phyloP scores from a whole-genome alignment of 2,329 filamentous ascomycete genomes.

The Plectosphaerella cucumerina region DNA sequence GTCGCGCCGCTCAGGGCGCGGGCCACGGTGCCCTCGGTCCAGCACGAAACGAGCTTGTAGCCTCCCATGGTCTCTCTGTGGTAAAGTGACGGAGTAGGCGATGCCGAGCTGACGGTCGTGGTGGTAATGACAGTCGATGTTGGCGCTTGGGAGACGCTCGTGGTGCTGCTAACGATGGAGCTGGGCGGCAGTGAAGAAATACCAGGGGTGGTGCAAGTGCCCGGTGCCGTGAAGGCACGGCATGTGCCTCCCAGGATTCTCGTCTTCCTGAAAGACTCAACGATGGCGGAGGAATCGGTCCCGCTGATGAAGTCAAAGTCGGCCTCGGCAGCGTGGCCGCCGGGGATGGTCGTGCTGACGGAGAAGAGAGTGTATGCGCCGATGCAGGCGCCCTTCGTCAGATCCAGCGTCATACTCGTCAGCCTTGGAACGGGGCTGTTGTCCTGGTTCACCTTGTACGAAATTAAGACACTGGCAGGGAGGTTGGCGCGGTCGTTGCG shows the following conservation, averaged over 20 bases:
- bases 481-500: conserved; percentile 41
- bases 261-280: conserved; percentile 46
- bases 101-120: conserved; percentile 21
- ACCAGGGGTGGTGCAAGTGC: conserved; percentile 15
- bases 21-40: conserved; percentile 37
- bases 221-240: conserved; percentile 30
- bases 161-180: conserved; percentile 7
- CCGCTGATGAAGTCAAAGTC: conserved; percentile 41
- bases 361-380: conserved; percentile 46
- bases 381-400: conserved; percentile 38
- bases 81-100: conserved; percentile 23
- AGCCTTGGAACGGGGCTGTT: conserved; percentile 38
- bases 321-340: conserved; percentile 38
- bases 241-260: conserved; percentile 41
- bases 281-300: conserved; percentile 23
- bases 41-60: conserved; percentile 43
- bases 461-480: conserved; percentile 36
- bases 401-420: conserved; percentile 28
- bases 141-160: no score
- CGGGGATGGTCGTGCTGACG: conserved; percentile 36
- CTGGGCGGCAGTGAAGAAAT: background rate
- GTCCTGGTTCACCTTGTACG: conserved; percentile 36
- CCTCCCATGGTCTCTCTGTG: conserved; percentile 36
- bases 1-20: conserved; percentile 38
- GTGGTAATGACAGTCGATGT: conserved; percentile 10